These are phyloP conservation scores for Daedaleopsis sinensis DNA, from an alignment of 768 basidiomycete species.

Conservation along the genomic window DNA sequence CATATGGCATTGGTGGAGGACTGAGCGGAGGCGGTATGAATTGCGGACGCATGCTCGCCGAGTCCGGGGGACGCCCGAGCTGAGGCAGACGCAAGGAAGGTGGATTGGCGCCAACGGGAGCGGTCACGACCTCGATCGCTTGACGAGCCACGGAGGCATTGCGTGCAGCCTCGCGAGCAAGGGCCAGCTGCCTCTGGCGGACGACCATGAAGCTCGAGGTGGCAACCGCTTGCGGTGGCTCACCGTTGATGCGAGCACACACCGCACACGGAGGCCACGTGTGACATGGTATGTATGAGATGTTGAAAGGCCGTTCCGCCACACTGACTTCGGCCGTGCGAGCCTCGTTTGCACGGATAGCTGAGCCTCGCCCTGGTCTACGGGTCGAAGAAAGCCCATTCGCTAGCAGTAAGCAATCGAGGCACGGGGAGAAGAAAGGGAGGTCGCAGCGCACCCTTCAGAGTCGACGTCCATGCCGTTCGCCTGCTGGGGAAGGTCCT, in stretches of 20 bases:
- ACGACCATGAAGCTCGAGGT: slow-evolving; percentile 1
- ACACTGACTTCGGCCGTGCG: background rate
- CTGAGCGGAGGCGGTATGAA: background rate
- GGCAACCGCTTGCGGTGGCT: background rate
- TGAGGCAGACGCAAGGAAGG: background rate
- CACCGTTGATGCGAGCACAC: background rate
- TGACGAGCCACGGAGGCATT: background rate
- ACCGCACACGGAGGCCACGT: slow-evolving; percentile 6
- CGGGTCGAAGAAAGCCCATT: background rate
- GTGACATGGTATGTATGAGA: slow-evolving; percentile 3
- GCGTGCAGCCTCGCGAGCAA: background rate
- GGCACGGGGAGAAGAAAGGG: background rate
- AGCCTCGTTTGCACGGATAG: background rate
- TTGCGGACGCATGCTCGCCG: background rate
- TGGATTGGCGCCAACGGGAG: background rate
- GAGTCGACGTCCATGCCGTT: slow-evolving; percentile 1
- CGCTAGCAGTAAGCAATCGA: background rate
- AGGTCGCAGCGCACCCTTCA: background rate
- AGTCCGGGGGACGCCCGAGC: background rate
- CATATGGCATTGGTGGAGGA: background rate
- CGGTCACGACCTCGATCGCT: background rate
- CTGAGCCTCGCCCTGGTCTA: background rate
- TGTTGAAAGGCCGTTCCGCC: background rate
- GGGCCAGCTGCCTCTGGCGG: background rate
- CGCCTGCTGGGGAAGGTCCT: background rate